A percentile compares a stretch with the other conserved stretches of the same genome.
Evolutionary conservation across 495 filamentous ascomycete genomes (phyloP).

Genomic region (Penicillium silybi): DNA sequence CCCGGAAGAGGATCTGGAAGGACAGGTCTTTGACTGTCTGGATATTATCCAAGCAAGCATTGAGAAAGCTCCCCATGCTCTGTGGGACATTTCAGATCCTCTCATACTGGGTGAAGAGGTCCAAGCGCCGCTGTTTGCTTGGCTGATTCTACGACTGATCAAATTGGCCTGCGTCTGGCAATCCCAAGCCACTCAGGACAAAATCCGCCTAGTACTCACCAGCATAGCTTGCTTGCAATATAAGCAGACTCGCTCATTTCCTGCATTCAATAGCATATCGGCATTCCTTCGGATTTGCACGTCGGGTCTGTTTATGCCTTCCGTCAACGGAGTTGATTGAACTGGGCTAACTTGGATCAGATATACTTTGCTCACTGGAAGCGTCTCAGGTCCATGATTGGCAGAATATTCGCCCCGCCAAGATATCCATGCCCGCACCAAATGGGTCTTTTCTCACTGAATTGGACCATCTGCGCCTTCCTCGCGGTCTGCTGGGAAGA

Average conservation of each 20-base stretch:
- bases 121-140: constrained; percentile 68
- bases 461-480: constrained; percentile 31
- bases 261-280: constrained; percentile 26
- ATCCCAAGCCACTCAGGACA: constrained; percentile 23
- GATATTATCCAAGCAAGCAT: constrained; percentile 70
- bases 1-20: constrained; percentile 53
- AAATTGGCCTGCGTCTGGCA: constrained; percentile 26
- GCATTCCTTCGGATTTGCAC: constrained; percentile 34
- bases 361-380: constrained; percentile 37
- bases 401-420: constrained; percentile 3
- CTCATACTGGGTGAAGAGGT: constrained; percentile 43
- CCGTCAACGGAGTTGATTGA: not conserved
- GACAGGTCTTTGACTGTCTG: constrained; percentile 62
- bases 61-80: constrained; percentile 65
- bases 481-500: constrained; percentile 25
- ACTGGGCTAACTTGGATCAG: constrained; percentile 14
- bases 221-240: constrained; percentile 33
- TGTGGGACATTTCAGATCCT: constrained; percentile 49
- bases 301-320: constrained; percentile 28
- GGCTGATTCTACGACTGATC: constrained; percentile 55
- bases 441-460: constrained; percentile 30
- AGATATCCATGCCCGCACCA: constrained; percentile 22
- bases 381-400: constrained; percentile 2
- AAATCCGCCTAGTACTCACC: constrained; percentile 28
- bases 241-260: constrained; percentile 29